Evolutionary conservation across 106 monocot genomes (phyloP), one percentile per base, ranked within the genome.

Genomic region (Acorus calamus): DNA sequence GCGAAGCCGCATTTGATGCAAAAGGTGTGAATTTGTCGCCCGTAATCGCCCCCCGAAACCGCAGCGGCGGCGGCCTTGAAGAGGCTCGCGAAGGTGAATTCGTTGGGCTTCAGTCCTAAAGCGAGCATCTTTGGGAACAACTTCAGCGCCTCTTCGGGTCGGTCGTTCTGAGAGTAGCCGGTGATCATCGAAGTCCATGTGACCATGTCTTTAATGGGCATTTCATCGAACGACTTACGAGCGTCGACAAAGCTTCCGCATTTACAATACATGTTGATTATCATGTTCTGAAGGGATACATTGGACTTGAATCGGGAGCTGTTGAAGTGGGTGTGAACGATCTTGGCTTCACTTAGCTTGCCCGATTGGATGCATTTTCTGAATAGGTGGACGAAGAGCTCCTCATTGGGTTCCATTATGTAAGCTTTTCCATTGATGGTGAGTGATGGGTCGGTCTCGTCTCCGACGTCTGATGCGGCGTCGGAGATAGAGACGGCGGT

Each of bases 1-100:
- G 53, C 49, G 10, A 68, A 75, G 8, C 69, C 75, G 28, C 9
- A 68, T 50, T 75, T 75, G 11, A 75, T 5, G 3, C 68, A 50
- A 9, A 69, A 4, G 4, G 69, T 57, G 55, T 75, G 75, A 11
- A 68, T 45, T 49, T 75, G 62, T 6, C 58, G 8, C 28, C 75
- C 56, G n/a, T 11, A 44, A 44, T 51, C 53, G n/a, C 41, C 50
- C 3, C 28, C 14, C 42, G 13, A 11, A 13, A 44, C 47, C 9
- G 75, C 75, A 2, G 68, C 75, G n/a, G n/a, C n/a, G n/a, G 10
- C 45, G 4, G 74, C 74, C 62, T 68, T 75, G 13, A 68, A 63
- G 56, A 75, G 55, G 50, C 68, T 75, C 7, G 63, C 75, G 12
- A 75, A 75, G 4, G 75, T 75, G 45, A 75, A 75, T 55, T 56